Evolutionary conservation across 2,329 filamentous ascomycete genomes (phyloP).

Genomic region (Xylariaceae sp.): DNA sequence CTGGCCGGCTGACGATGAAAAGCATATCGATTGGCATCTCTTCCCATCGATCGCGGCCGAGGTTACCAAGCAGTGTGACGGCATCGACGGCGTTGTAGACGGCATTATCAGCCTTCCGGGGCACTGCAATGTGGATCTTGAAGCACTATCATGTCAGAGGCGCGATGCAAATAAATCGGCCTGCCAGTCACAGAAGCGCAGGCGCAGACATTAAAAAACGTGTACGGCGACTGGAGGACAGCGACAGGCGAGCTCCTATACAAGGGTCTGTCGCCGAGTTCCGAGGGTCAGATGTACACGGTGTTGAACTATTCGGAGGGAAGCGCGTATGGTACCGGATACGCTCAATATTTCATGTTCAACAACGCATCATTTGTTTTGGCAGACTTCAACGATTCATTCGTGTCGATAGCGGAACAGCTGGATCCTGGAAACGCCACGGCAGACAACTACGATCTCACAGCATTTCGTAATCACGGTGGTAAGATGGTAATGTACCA

Average conservation of each 20-base stretch:
- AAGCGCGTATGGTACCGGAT: slow-evolving; percentile 35
- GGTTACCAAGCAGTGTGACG: slow-evolving; percentile 48
- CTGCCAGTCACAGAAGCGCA: slow-evolving; percentile 44
- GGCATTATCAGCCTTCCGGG: slow-evolving; percentile 46
- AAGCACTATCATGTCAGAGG: slow-evolving; percentile 38
- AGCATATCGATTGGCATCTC: slow-evolving; percentile 46
- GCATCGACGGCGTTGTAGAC: slow-evolving; percentile 46
- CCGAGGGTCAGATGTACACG: slow-evolving; percentile 39
- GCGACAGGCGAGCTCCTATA: slow-evolving; percentile 37
- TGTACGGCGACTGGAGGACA: slow-evolving; percentile 30
- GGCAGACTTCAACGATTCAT: slow-evolving; percentile 34
- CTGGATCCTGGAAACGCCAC: slow-evolving; percentile 38
- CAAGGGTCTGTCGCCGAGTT: slow-evolving; percentile 44
- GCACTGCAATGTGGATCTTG: slow-evolving; percentile 43
- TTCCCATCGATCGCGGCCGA: slow-evolving; percentile 39
- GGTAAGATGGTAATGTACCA: slow-evolving; percentile 47
- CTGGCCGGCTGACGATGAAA: slow-evolving; percentile 40
- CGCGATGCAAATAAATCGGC: slow-evolving; percentile 27
- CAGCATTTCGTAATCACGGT: slow-evolving; percentile 37
- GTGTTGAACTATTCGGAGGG: slow-evolving; percentile 33
- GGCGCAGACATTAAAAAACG: slow-evolving; percentile 35
- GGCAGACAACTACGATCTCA: slow-evolving; percentile 39
- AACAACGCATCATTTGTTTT: slow-evolving; percentile 38
- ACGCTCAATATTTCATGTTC: slow-evolving; percentile 39
- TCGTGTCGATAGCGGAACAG: slow-evolving; percentile 31